Evolutionary conservation across 345 rosid genomes (phyloP).

Genomic region (Eucalyptus albens): DNA sequence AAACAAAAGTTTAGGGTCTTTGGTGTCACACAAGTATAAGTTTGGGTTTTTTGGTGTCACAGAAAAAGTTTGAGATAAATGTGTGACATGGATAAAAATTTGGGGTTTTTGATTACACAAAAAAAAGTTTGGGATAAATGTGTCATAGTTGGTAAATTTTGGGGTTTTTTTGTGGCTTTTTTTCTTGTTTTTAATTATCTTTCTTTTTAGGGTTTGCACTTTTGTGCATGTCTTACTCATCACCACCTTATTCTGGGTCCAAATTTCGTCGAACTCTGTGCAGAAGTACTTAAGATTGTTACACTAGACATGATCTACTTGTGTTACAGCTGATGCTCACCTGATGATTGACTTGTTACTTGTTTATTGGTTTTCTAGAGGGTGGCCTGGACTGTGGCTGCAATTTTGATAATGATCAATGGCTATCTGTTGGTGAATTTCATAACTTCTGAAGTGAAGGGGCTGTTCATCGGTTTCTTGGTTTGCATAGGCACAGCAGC

Average conservation of each 20-base stretch:
- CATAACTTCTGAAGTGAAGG: conserved; percentile 64
- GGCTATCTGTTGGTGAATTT: conserved; percentile 79
- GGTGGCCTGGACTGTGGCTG: conserved; percentile 84
- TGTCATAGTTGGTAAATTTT: too few species aligned
- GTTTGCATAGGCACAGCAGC: conserved; percentile 45
- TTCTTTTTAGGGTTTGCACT: neutral
- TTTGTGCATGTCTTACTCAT: neutral
- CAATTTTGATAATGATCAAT: conserved; percentile 63
- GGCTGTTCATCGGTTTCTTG: conserved; percentile 36
- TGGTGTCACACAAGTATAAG: too few species aligned
- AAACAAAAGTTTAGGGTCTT: too few species aligned
- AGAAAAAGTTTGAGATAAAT: too few species aligned
- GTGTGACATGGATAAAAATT: too few species aligned
- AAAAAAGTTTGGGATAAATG: too few species aligned
- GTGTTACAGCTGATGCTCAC: neutral
- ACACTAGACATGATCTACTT: neutral
- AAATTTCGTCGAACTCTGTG: neutral
- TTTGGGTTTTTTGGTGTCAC: too few species aligned
- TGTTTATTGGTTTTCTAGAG: conserved; percentile 21
- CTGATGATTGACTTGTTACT: neutral
- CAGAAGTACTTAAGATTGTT: neutral
- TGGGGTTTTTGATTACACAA: too few species aligned
- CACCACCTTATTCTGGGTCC: neutral
- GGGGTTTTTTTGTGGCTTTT: too few species aligned
- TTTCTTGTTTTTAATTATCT: neutral